A percentile compares a stretch with the other conserved stretches of the same genome.
Conservation (phyloP, 495 filamentous ascomycete species). For the Lasiosphaeriaceae sp. region DNA sequence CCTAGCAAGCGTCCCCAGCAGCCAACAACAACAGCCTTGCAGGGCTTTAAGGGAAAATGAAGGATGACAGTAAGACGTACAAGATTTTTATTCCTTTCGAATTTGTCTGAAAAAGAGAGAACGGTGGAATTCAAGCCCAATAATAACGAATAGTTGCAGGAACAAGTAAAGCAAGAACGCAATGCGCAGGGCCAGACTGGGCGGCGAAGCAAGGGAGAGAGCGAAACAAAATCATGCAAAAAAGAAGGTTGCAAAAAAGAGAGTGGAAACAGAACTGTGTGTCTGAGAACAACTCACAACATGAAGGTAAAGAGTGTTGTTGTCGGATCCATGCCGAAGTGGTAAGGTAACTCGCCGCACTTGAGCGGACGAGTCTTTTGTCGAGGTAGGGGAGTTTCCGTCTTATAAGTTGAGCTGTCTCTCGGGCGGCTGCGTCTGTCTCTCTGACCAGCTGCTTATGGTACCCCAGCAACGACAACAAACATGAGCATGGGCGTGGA, state of each 20-base stretch:
- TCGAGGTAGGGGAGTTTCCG: conserved; percentile 3
- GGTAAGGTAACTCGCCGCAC: conserved; percentile 22
- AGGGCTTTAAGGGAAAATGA: neutral
- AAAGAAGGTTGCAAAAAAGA: conserved; percentile 32
- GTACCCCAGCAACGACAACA: too few species aligned
- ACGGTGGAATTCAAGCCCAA: neutral
- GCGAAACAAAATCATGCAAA: conserved; percentile 13
- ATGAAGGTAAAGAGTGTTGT: conserved; percentile 74
- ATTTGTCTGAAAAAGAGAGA: neutral
- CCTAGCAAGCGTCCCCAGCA: neutral
- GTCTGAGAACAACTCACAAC: conserved; percentile 52
- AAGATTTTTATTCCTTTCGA: neutral
- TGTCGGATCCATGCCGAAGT: conserved; percentile 54
- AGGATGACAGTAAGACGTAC: neutral
- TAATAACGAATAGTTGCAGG: conserved; percentile 1
- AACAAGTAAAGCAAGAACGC: neutral
- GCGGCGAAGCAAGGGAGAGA: conserved; percentile 10
- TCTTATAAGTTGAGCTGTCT: conserved; percentile 20
- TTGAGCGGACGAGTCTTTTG: conserved; percentile 18
- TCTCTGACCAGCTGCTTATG: too few species aligned
- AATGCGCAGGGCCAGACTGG: conserved; percentile 18
- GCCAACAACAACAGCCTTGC: neutral
- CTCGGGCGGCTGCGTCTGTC: conserved; percentile 12
- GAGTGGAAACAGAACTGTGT: conserved; percentile 20
- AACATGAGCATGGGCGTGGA: too few species aligned